Base-by-base conservation (phyloP, 2,329 filamentous ascomycete genomes). In the Bisporella sp. region DNA sequence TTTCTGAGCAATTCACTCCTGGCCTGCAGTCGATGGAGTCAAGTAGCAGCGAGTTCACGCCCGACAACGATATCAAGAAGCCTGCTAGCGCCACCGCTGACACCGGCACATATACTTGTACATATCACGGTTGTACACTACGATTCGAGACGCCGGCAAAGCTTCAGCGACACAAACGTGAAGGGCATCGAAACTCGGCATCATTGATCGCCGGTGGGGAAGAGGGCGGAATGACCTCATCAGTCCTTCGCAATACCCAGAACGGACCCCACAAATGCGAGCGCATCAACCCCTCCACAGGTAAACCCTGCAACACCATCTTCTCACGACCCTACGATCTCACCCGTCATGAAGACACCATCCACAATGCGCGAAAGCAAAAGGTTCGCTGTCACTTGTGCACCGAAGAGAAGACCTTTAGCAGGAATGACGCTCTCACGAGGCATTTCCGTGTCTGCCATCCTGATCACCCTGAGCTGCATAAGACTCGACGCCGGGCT, bases 251-350 rank as follows among this genome's bases (percentile, higher is more conserved):
- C 54, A 95, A 93, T 65, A 92, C 85, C 5, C 93, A 97, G 68
- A 88, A 89, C 7, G 93, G 93, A 0, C 93, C 93, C 32, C 93
- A 97, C 73, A 85, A 85, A 61, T 99, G 93, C 69, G 87, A 91
- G 64, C 83, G 91, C 58, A 89, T 92, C 71, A 97, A 97, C 69
- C 92, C 92, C 1, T 92, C 88, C 57, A 97, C 93, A 0, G 89
- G 89, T 56, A 96, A 96, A 72, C 86, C 90, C 0, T 97, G 93
- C 77, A 92, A 89, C 66, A 95, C 90, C 0, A 77, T 96, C 48
- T 97, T 99, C 69, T 96, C 92, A 1, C 78, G 93, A 21, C 93
- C 93, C 1, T 99, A 99, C 74, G 93, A 99, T 68, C 77, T 99
- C 47, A 99, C 93, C 0, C 79, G 93, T 28, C 93, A 99, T 65